phyloP scores from a whole-genome alignment of 441 rosid genomes.

The Bruguiera hainesii region DNA sequence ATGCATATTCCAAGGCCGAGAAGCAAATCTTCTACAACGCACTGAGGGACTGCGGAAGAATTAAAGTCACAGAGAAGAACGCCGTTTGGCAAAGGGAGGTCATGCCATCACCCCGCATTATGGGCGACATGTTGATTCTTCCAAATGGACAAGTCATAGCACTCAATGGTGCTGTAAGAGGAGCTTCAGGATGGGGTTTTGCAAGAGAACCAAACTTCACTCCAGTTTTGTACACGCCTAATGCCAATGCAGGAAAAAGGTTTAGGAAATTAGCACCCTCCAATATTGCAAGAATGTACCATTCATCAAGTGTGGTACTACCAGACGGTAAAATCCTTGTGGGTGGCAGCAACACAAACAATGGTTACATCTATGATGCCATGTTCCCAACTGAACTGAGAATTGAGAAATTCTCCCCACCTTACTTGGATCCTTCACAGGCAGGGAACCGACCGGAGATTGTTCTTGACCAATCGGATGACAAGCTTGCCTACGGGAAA shows the following conservation, averaged over 20 bases:
- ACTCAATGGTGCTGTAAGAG: slow-evolving; percentile 52
- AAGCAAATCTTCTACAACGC: slow-evolving; percentile 33
- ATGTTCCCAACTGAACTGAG: slow-evolving; percentile 64
- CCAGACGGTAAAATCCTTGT: slow-evolving; percentile 55
- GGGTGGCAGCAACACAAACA: slow-evolving; percentile 62
- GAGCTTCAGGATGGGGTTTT: slow-evolving; percentile 56
- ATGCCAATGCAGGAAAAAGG: slow-evolving; percentile 23
- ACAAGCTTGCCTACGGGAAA: slow-evolving; percentile 17
- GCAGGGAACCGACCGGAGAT: slow-evolving; percentile 29
- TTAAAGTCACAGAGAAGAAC: slow-evolving; percentile 31
- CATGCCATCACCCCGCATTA: slow-evolving; percentile 58
- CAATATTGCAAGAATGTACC: slow-evolving; percentile 61
- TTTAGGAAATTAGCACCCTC: slow-evolving; percentile 33
- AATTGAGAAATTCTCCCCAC: slow-evolving; percentile 63
- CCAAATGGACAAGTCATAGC: slow-evolving; percentile 54
- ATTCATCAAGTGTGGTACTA: slow-evolving; percentile 43
- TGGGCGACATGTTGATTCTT: slow-evolving; percentile 53
- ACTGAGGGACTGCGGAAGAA: slow-evolving; percentile 45
- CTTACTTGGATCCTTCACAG: slow-evolving; percentile 39
- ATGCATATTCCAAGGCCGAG: slow-evolving; percentile 36
- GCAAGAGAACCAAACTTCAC: slow-evolving; percentile 46
- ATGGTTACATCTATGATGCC: slow-evolving; percentile 39
- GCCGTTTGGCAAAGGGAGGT: slow-evolving; percentile 46
- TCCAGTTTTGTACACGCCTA: slow-evolving; percentile 36
- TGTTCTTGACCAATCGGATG: neutral